phyloP scores from a whole-genome alignment of 257 asterid species.

The Linaria vulgaris region DNA sequence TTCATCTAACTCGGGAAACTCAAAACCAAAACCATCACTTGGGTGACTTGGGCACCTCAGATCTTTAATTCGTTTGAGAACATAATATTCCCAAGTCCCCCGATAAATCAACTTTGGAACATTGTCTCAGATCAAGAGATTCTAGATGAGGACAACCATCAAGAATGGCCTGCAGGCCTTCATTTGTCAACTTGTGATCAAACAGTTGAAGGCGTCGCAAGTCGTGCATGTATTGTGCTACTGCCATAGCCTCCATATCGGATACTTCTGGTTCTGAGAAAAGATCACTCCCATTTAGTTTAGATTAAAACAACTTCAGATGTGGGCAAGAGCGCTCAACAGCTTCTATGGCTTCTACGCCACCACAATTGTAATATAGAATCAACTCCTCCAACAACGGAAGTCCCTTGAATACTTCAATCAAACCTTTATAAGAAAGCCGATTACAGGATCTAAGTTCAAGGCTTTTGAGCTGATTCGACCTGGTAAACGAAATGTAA shows the following conservation, averaged over 20 bases:
- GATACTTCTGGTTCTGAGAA: conserved; percentile 1
- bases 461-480: conserved; percentile 9
- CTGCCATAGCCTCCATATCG: conserved; percentile 39
- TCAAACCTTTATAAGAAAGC: neutral
- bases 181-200: conserved; percentile 44
- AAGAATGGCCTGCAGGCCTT: conserved; percentile 51
- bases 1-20: conserved; percentile 3
- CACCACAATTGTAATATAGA: neutral
- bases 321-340: conserved; percentile 42
- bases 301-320: conserved; percentile 40
- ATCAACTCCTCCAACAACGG: conserved; percentile 8
- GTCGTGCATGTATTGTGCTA: conserved; percentile 49
- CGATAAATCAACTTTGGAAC: conserved; percentile 29
- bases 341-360: conserved; percentile 30
- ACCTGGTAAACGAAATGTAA: neutral
- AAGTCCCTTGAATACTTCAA: neutral
- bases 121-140: conserved; percentile 48
- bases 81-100: conserved; percentile 39
- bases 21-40: conserved; percentile 31
- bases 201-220: conserved; percentile 45
- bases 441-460: neutral
- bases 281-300: conserved; percentile 18
- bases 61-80: conserved; percentile 29
- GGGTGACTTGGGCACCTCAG: conserved; percentile 33
- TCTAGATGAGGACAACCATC: conserved; percentile 47